Evolutionary conservation across 2,329 filamentous ascomycete genomes (phyloP), one percentile per base, ranked within the genome.

Genomic region (Ophiostoma ips): DNA sequence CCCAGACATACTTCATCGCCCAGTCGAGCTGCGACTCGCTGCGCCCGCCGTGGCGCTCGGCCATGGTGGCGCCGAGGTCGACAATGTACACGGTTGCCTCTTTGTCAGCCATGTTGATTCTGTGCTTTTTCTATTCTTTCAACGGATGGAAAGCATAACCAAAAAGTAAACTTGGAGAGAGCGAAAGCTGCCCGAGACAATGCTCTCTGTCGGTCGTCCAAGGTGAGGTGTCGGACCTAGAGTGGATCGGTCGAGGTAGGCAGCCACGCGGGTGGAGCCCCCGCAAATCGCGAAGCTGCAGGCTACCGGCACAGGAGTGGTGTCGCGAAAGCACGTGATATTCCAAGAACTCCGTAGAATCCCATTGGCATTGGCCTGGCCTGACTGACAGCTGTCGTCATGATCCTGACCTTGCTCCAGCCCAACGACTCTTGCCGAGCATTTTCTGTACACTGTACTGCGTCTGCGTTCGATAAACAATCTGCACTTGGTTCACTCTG

Each of bases 1-100:
- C 90, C 89, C 90, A 98, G 46, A 96, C 77, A 66, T 95, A 98
- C 55, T 79, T 79, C 79, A 96, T 81, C 45, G 80, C 78, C 79
- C 83, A 98, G 53, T 95, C 87, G 16, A 98, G 76, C 63, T 96
- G 84, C 3, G 83, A 83, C 63, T 90, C 77, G 18, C 70, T 63
- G 57, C 92, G 80, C 24, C 83, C 87, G 67, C 78, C 73, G 58
- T 79, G 77, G 58, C 71, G 75, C 61, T 84, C 71, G 52, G 74
- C 83, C 85, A 94, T 95, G n/a, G 89, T 85, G 60, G 70, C 72
- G 52, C 88, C 89, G 21, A 95, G 71, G 67, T 98, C 92, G 53
- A 98, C 68, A 58, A 98, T 83, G 65, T 92, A 98, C 40, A 96
- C 78, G 0, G 84, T 92, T 9, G 88, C 87, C 69, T 96, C 87